Evolutionary conservation across 306 rosid species (phyloP), one percentile per base, ranked within the genome.

Genomic region (Pterocarpus macrocarpus): DNA sequence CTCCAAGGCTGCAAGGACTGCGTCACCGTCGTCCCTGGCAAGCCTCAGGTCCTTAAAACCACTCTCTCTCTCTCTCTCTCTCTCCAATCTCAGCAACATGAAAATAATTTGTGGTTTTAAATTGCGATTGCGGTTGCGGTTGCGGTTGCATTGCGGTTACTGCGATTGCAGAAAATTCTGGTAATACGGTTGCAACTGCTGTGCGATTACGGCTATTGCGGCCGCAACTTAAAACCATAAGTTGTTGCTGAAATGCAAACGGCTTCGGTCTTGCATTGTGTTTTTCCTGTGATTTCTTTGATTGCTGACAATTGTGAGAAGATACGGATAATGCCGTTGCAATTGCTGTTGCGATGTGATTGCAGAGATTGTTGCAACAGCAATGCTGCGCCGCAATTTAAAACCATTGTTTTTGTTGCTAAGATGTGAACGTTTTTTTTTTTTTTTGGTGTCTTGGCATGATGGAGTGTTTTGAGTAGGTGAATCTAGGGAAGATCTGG

Each of bases 1-100:
- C 85, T 91, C 71, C 99, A 92, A 79, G 99, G 99, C 0, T 96
- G 99, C 88, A 92, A 96, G 76, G 99, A 96, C 85, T 96, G 99
- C 73, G 98, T 96, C 81, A 90, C 89, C 72, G 97, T 94, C 80
- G 91, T 91, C 74, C 56, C 89, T 16, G 94, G 94, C 64, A 96
- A 96, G 92, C 99, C 98, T 84, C 99, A 96, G 99, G 98, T 95
- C n/a, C 5, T 2, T 0, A 38, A 38, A 38, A 38, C 41, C n/a
- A n/a, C n/a, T 0, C 47, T 43, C 41, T 38, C 41, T 38, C 41
- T 38, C 28, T 22, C 28, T 22, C 44, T 39, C 47, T 10, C 8
- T 10, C 1, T 43, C 47, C 1, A 43, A 43, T 77, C 68, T n/a
- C 73, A 52, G 35, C 75, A 67, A 84, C 79, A 83, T 69, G 69